Evolutionary conservation across 139 green algal species (phyloP).

Genomic region (Micromonas pusilla): DNA sequence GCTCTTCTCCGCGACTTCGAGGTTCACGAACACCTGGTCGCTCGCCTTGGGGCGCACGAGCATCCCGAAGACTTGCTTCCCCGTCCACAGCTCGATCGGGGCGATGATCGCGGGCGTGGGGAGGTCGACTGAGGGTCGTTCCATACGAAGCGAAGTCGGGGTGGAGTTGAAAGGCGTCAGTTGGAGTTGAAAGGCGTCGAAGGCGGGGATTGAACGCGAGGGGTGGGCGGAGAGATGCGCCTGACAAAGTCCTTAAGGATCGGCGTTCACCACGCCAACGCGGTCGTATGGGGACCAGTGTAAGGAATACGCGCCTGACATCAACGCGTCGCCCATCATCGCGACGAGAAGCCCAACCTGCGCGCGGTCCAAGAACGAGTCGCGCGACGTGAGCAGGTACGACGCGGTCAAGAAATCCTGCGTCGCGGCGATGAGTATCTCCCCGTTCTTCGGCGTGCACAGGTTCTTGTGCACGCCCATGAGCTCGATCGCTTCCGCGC

Average conservation of each 20-base stretch:
- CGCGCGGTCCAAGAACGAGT: conserved; percentile 46
- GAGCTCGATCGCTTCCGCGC: conserved; percentile 79
- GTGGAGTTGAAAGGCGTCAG: too few species aligned
- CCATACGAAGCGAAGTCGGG: too few species aligned
- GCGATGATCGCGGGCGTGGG: conserved; percentile 55
- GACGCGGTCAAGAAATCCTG: conserved; percentile 96
- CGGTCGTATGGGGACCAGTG: too few species aligned
- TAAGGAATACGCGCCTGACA: too few species aligned
- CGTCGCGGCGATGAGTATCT: conserved; percentile 88
- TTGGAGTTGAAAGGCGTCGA: too few species aligned
- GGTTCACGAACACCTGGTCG: conserved; percentile 69
- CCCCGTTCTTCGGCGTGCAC: conserved; percentile 92
- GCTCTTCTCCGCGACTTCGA: conserved; percentile 80
- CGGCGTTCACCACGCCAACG: too few species aligned
- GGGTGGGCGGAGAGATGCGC: too few species aligned
- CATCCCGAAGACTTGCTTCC: conserved; percentile 90
- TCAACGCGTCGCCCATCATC: conserved; percentile 64
- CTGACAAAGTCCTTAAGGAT: too few species aligned
- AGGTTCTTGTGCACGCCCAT: conserved; percentile 88
- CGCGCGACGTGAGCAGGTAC: conserved; percentile 73
- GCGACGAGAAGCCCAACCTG: conserved; percentile 62
- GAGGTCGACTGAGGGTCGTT: conserved; percentile 64
- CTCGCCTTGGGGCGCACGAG: conserved; percentile 53
- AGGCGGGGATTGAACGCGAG: too few species aligned
- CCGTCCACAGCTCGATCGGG: conserved; percentile 93